These are phyloP conservation scores for Pichia sp. DNA, from an alignment of 1,139 yeast species.

Conservation along the genomic window DNA sequence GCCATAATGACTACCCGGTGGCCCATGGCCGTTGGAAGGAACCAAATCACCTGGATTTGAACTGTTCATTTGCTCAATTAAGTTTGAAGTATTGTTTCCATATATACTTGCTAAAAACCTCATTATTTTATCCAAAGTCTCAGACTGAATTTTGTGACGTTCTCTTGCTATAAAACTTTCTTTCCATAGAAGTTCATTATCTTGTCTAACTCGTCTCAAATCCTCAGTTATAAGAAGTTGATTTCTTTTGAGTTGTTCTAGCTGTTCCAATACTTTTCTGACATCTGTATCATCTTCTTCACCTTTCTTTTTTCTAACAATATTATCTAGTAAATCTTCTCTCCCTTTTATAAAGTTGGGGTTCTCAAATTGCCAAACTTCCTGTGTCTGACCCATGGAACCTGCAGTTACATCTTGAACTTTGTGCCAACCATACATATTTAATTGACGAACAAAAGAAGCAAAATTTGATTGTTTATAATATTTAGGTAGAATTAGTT, in stretches of 20 bases:
- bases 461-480: constrained; percentile 95
- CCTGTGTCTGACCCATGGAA: constrained; percentile 49
- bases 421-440: constrained; percentile 98
- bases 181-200: constrained; percentile 85
- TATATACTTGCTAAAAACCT: constrained; percentile 80
- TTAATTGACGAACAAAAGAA: constrained; percentile 88
- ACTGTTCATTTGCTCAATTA: constrained; percentile 28
- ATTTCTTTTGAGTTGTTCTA: constrained; percentile 68
- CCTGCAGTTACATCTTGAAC: constrained; percentile 74
- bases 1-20: not conserved
- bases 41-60: constrained; percentile 11
- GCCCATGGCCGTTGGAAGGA: constrained; percentile 1
- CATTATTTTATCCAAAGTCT: constrained; percentile 79
- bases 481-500: constrained; percentile 74
- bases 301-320: constrained; percentile 42
- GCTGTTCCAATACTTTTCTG: constrained; percentile 54
- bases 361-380: constrained; percentile 73
- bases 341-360: constrained; percentile 57
- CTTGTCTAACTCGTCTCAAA: constrained; percentile 70
- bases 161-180: constrained; percentile 81
- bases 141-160: constrained; percentile 76
- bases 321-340: constrained; percentile 58
- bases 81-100: constrained; percentile 53
- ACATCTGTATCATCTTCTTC: constrained; percentile 44
- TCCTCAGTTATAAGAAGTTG: constrained; percentile 82